Evolutionary conservation across 371 early-diverging fungal genomes (phyloP).

Genomic region (Gilbertella persicaria): DNA sequence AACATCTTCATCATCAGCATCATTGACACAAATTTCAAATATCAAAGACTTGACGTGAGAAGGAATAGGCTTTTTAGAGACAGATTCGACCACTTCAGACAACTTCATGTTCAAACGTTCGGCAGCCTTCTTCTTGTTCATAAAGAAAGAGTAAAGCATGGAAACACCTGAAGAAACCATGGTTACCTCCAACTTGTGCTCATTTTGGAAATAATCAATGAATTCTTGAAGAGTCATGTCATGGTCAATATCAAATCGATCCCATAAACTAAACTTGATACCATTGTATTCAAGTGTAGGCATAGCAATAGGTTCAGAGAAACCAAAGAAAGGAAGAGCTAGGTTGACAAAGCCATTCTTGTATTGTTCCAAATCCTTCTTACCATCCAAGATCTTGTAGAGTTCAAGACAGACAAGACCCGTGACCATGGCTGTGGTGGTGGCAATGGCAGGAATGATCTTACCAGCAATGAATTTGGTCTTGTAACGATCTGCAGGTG

Average conservation of each 20-base stretch:
- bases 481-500: constrained; percentile 90
- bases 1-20: constrained; percentile 89
- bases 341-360: constrained; percentile 99
- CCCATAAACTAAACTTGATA: constrained; percentile 94
- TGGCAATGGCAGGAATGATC: constrained; percentile 99
- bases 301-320: constrained; percentile 97
- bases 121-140: constrained; percentile 84
- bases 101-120: constrained; percentile 79
- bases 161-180: constrained; percentile 95
- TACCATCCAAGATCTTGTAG: constrained; percentile 87
- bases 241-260: constrained; percentile 88
- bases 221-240: constrained; percentile 92
- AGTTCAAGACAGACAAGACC: constrained; percentile 98
- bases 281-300: constrained; percentile 86
- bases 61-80: constrained; percentile 90
- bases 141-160: constrained; percentile 94
- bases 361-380: constrained; percentile 89
- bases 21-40: constrained; percentile 88
- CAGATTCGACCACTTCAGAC: constrained; percentile 75
- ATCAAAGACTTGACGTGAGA: constrained; percentile 81
- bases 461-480: constrained; percentile 99
- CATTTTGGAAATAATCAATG: constrained; percentile 80
- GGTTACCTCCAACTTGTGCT: constrained; percentile 88
- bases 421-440: constrained; percentile 99
- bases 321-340: constrained; percentile 99